Evolutionary conservation across 2,329 filamentous ascomycete genomes (phyloP).

Genomic region (Diplodia corticola): DNA sequence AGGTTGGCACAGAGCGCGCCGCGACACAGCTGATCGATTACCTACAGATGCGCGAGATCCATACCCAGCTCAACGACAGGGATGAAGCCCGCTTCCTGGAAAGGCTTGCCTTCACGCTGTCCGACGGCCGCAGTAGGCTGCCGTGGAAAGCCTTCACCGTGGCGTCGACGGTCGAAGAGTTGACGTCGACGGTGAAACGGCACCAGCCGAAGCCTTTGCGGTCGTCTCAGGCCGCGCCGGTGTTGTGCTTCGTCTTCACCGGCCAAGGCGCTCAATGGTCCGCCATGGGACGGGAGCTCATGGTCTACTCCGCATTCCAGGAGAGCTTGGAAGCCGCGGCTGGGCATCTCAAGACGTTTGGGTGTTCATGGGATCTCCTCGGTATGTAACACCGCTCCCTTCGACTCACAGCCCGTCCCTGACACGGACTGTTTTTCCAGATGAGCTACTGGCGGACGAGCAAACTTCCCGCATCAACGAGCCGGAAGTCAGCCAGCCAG

Average conservation of each 20-base stretch:
- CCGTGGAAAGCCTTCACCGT: conserved; percentile 11
- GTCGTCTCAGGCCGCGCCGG: not conserved
- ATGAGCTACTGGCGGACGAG: conserved; percentile 25
- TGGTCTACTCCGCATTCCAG: not conserved
- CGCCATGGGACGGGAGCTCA: conserved; percentile 24
- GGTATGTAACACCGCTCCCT: not conserved
- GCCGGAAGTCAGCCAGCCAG: conserved; percentile 30
- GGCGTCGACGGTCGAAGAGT: not conserved
- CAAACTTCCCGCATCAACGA: conserved; percentile 23
- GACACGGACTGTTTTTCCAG: no score
- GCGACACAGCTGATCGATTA: not conserved
- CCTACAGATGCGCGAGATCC: not conserved
- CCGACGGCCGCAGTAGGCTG: not conserved
- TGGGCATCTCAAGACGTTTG: conserved; percentile 14
- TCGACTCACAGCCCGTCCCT: no score
- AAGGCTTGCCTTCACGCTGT: conserved; percentile 15
- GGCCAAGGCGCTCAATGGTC: conserved; percentile 36
- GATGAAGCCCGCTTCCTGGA: conserved; percentile 1
- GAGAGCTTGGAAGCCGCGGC: conserved; percentile 20
- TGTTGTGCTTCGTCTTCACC: conserved; percentile 32
- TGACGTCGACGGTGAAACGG: not conserved
- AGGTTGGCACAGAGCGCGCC: not conserved
- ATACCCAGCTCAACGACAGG: not conserved
- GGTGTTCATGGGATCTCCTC: conserved; percentile 23
- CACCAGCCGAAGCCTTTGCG: not conserved